Evolutionary conservation across 2,329 filamentous ascomycete species (phyloP).

Genomic region (Thelonectria blattea): DNA sequence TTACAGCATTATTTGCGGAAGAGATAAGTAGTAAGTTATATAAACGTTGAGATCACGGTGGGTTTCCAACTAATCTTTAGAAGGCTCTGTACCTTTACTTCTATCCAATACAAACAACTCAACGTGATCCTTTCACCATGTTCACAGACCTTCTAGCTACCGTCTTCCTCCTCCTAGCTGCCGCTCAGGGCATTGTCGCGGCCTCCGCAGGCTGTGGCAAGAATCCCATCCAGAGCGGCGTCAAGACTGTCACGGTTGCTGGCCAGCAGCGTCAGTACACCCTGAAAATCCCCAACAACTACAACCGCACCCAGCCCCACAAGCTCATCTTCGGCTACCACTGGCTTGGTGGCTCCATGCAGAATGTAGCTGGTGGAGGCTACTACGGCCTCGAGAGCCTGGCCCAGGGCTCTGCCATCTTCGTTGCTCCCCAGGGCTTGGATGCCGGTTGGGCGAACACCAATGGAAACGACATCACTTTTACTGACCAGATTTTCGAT

Average conservation of each 20-base stretch:
- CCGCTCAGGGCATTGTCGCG: neutral
- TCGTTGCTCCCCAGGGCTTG: constrained; percentile 51
- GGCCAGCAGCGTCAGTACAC: constrained; percentile 44
- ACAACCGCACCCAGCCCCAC: constrained; percentile 32
- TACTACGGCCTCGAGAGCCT: constrained; percentile 50
- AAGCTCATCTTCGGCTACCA: constrained; percentile 45
- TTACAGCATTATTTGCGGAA: neutral
- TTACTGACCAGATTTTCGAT: constrained; percentile 48
- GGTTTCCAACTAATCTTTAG: neutral
- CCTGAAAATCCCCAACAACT: constrained; percentile 44
- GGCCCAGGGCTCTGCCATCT: constrained; percentile 47
- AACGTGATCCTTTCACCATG: constrained; percentile 1
- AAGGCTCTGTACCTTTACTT: neutral
- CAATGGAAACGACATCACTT: constrained; percentile 48
- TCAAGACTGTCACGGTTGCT: constrained; percentile 43
- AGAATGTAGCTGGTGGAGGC: constrained; percentile 44
- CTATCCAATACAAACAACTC: constrained; percentile 1
- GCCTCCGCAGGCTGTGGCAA: constrained; percentile 47
- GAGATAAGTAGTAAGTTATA: neutral
- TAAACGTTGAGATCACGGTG: neutral
- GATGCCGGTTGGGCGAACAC: constrained; percentile 51
- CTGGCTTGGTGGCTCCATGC: constrained; percentile 47
- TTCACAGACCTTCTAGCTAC: neutral
- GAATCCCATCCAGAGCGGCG: constrained; percentile 37
- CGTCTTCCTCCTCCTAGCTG: neutral